phyloP scores from a whole-genome alignment of 768 basidiomycete species.

The Tephrocybe sp. region DNA sequence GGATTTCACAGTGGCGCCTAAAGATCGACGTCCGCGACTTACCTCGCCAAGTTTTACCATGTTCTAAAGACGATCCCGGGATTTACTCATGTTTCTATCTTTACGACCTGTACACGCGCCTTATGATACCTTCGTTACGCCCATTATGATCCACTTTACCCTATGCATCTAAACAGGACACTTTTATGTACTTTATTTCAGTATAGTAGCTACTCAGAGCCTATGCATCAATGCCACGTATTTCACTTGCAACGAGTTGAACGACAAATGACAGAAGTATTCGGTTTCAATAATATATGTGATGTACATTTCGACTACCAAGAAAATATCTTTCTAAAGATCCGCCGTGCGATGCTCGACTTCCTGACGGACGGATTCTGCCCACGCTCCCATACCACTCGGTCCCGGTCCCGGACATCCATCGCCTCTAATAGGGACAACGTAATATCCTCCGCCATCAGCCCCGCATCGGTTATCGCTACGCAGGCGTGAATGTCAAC shows the following conservation, averaged over 20 bases:
- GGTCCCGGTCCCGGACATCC: conserved; percentile 23
- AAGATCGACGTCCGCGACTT: conserved; percentile 11
- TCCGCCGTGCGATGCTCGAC: neutral
- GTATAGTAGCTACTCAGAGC: no score
- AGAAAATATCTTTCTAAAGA: conserved; percentile 9
- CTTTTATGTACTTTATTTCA: no score
- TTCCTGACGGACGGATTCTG: neutral
- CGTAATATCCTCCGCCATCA: conserved; percentile 30
- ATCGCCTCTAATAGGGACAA: conserved; percentile 29
- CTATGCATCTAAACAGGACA: no score
- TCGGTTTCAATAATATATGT: no score
- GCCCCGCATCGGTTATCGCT: neutral
- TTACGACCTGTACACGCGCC: neutral
- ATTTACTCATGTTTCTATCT: neutral
- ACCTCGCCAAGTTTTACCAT: conserved; percentile 14
- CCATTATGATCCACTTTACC: no score
- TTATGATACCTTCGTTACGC: neutral
- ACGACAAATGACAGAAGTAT: no score
- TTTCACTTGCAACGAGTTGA: no score
- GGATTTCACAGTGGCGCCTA: conserved; percentile 2
- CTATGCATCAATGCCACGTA: no score
- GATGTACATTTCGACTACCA: conserved; percentile 3
- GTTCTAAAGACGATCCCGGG: no score
- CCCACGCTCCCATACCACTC: neutral
- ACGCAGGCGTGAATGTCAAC: conserved; percentile 12